These are phyloP conservation scores for Cyberlindnera galapagoensis DNA, from an alignment of 805 yeast genomes.

Conservation along the genomic window DNA sequence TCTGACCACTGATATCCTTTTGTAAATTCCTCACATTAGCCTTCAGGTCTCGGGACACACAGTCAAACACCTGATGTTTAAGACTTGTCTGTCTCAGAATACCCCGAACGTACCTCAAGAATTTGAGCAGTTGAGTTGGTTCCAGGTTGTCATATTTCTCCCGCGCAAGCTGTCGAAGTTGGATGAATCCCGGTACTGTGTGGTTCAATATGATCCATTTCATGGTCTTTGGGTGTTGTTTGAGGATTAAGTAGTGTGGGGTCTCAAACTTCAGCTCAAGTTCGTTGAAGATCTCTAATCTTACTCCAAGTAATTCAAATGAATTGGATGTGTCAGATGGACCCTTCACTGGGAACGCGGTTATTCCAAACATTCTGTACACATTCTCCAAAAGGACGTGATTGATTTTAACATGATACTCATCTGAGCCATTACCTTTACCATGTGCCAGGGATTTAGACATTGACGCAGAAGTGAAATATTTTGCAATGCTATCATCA, in stretches of 20 bases:
- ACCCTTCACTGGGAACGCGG: conserved; percentile 32
- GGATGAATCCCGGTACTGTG: conserved; percentile 28
- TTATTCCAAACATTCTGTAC: conserved; percentile 33
- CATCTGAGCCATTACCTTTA: no score
- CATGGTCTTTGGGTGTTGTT: conserved; percentile 20
- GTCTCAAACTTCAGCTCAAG: conserved; percentile 22
- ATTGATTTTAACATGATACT: conserved; percentile 9
- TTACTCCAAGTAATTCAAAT: conserved; percentile 27
- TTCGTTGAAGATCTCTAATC: conserved; percentile 33
- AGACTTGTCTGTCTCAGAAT: conserved; percentile 11
- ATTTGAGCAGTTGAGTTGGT: conserved; percentile 10
- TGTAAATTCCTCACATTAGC: conserved; percentile 12
- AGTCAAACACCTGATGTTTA: conserved; percentile 20
- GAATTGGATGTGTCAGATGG: conserved; percentile 22
- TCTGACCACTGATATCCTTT: conserved; percentile 17
- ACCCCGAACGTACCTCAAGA: conserved; percentile 10
- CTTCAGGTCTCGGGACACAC: conserved; percentile 3
- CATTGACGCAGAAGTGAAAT: conserved; percentile 8
- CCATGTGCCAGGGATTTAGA: background rate
- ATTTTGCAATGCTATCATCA: conserved; percentile 20
- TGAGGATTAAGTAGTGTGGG: conserved; percentile 31
- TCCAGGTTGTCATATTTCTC: conserved; percentile 14
- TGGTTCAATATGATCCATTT: conserved; percentile 31
- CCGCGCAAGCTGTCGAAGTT: conserved; percentile 13
- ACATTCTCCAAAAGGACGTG: conserved; percentile 27